Percentiles rank a stretch among this genome's conserved stretches.
Evolutionary conservation across 2,329 filamentous ascomycete genomes (phyloP).

Genomic region (Rosellinia necatrix): DNA sequence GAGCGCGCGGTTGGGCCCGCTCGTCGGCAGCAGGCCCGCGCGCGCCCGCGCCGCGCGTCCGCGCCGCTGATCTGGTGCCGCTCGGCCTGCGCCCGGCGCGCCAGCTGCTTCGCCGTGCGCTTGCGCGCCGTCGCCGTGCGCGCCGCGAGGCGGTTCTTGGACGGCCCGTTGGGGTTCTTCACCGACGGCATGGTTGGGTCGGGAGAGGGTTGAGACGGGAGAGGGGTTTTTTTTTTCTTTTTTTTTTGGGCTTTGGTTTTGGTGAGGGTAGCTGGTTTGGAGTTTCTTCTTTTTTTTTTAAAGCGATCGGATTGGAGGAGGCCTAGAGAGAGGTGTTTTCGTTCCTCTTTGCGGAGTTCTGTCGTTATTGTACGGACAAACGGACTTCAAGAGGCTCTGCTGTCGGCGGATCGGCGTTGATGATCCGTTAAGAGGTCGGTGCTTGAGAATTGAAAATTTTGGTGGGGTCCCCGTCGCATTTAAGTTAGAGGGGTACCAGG

Average conservation of each 20-base stretch:
- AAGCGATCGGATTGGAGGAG: no score
- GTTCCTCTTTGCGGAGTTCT: no score
- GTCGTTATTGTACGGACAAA: no score
- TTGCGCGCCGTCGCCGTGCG: conserved; percentile 52
- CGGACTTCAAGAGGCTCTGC: no score
- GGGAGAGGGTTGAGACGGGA: not conserved
- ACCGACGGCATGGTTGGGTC: conserved; percentile 56
- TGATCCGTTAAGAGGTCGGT: no score
- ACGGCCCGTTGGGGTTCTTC: conserved; percentile 62
- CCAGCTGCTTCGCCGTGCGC: conserved; percentile 40
- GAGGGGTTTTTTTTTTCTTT: not conserved
- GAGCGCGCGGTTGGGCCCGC: conserved; percentile 55
- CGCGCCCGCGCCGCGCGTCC: conserved; percentile 53
- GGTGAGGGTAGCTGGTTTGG: no score
- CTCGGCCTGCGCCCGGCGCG: conserved; percentile 40
- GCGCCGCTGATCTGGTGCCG: conserved; percentile 35
- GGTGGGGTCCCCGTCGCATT: conserved; percentile 5
- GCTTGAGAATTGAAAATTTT: conserved; percentile 10
- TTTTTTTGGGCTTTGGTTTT: not conserved
- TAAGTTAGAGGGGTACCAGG: not conserved
- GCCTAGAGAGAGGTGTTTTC: no score
- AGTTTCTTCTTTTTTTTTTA: not conserved
- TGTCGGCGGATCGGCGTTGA: not conserved
- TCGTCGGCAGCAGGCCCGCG: conserved; percentile 58
- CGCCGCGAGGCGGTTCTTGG: conserved; percentile 57